These are phyloP conservation scores for Tremella fuciformis DNA, from an alignment of 768 basidiomycete species.

Conservation along the genomic window DNA sequence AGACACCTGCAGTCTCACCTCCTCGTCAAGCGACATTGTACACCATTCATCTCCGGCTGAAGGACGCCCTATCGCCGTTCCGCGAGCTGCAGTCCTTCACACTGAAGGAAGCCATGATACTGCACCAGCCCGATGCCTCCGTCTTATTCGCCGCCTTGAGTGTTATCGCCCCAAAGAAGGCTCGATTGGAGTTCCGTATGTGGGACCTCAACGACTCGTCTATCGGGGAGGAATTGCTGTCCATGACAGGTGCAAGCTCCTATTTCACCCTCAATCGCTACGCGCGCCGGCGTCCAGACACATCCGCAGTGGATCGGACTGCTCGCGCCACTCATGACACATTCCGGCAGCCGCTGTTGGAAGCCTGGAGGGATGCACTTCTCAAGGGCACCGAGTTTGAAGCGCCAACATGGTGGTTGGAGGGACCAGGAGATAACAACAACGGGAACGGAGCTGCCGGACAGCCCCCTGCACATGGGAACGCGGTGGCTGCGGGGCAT, in stretches of 20 bases:
- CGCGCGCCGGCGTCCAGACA: too few species aligned
- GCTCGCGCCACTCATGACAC: not conserved
- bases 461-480: not conserved
- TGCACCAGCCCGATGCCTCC: conserved; percentile 13
- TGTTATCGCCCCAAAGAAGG: conserved; percentile 28
- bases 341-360: conserved; percentile 7
- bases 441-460: conserved; percentile 2
- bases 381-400: conserved; percentile 24
- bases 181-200: conserved; percentile 35
- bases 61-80: conserved; percentile 16
- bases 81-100: conserved; percentile 26
- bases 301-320: too few species aligned
- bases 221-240: conserved; percentile 27
- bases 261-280: not conserved
- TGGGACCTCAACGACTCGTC: conserved; percentile 39
- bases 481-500: too few species aligned
- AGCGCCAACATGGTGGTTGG: conserved; percentile 30
- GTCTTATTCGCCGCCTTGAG: conserved; percentile 22
- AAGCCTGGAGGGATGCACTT: conserved; percentile 33
- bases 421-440: conserved; percentile 6
- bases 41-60: conserved; percentile 23
- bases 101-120: conserved; percentile 31
- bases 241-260: conserved; percentile 17
- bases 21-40: not conserved
- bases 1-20: not conserved